Percentiles rank a stretch among this genome's conserved stretches.
phyloP scores from a whole-genome alignment of 352 stramenopile genomes.

The Phytophthora palmivora region DNA sequence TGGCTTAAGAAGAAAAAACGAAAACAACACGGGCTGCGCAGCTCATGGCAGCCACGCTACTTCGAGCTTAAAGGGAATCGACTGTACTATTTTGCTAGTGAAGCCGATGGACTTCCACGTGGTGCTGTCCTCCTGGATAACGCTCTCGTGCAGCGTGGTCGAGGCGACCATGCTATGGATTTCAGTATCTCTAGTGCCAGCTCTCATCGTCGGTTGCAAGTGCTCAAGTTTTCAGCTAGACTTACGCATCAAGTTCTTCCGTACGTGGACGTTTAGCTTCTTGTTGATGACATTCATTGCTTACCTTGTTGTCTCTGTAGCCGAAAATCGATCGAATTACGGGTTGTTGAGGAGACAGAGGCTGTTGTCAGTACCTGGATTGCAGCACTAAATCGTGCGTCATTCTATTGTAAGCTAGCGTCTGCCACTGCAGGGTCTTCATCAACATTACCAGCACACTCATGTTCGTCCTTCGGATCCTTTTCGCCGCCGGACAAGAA shows the following conservation, averaged over 20 bases:
- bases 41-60: slow-evolving; percentile 78
- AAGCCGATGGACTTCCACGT: slow-evolving; percentile 74
- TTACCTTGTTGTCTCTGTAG: slow-evolving; percentile 18
- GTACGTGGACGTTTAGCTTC: slow-evolving; percentile 34
- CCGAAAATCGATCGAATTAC: slow-evolving; percentile 70
- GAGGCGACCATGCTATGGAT: slow-evolving; percentile 64
- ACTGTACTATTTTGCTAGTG: slow-evolving; percentile 80
- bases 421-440: slow-evolving; percentile 27
- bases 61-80: slow-evolving; percentile 86
- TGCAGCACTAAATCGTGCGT: slow-evolving; percentile 72
- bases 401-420: slow-evolving; percentile 72
- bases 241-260: slow-evolving; percentile 71
- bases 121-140: slow-evolving; percentile 79
- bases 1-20: slow-evolving; percentile 86
- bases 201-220: slow-evolving; percentile 58
- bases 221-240: slow-evolving; percentile 78
- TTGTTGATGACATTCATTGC: background rate
- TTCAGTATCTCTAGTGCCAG: slow-evolving; percentile 79
- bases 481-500: slow-evolving; percentile 45
- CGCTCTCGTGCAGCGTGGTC: slow-evolving; percentile 66
- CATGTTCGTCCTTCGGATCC: slow-evolving; percentile 37
- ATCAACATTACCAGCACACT: slow-evolving; percentile 42
- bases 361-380: slow-evolving; percentile 59
- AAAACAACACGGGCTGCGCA: slow-evolving; percentile 75
- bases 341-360: slow-evolving; percentile 67